Conservation (phyloP, 2,329 filamentous ascomycete species). For the Beauveria pseudobassiana region DNA sequence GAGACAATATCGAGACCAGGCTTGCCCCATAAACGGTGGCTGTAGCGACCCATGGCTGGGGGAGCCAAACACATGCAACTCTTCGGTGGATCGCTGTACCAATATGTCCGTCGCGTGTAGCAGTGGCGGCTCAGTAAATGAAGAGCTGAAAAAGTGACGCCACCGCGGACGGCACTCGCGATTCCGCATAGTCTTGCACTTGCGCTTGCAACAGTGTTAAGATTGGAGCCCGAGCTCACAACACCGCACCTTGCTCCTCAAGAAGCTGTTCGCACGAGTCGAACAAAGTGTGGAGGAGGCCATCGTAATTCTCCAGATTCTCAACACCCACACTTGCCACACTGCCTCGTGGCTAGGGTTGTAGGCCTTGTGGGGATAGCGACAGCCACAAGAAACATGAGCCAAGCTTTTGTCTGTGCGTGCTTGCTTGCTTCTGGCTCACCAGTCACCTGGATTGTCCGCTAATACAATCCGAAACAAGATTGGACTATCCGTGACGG, state of each 20-base stretch:
- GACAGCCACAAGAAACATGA: neutral
- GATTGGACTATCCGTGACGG: neutral
- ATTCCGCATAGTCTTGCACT: neutral
- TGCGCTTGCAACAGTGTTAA: neutral
- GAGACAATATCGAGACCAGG: neutral
- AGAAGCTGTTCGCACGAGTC: no score
- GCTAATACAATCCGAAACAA: neutral
- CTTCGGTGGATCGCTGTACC: neutral
- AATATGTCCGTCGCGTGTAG: neutral
- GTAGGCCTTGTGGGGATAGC: neutral
- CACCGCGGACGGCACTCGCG: neutral
- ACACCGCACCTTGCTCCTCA: no score
- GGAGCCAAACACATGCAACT: neutral
- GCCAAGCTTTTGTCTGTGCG: neutral
- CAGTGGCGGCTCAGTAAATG: neutral
- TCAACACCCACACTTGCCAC: no score
- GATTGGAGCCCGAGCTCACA: no score
- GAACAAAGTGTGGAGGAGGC: no score
- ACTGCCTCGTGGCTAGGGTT: neutral
- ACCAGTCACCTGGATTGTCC: neutral
- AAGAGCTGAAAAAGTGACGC: neutral
- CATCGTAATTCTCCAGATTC: no score
- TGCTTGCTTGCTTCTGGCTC: neutral
- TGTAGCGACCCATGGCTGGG: neutral
- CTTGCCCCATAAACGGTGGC: constrained; percentile 7